A percentile compares a stretch with the other conserved stretches of the same genome.
Conservation (phyloP, 2,329 filamentous ascomycete genomes). For the Aspergillus sp. region DNA sequence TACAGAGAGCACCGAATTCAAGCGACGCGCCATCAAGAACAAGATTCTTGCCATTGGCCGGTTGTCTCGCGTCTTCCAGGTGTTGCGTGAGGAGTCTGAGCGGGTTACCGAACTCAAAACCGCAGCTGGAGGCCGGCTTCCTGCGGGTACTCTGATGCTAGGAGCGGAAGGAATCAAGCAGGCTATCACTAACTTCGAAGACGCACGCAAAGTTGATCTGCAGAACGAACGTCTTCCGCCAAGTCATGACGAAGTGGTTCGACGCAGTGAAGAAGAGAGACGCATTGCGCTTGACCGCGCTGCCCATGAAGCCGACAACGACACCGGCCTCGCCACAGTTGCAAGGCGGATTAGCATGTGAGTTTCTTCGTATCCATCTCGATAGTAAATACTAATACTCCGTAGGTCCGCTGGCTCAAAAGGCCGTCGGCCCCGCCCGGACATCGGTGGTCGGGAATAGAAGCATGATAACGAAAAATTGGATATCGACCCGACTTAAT, state of each 20-base stretch:
- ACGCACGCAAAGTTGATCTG: constrained; percentile 92
- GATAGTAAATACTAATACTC: constrained; percentile 14
- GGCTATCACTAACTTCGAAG: constrained; percentile 94
- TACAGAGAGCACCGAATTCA: constrained; percentile 86
- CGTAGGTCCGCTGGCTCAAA: constrained; percentile 42
- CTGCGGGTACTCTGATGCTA: constrained; percentile 94
- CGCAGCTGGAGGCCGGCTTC: constrained; percentile 85
- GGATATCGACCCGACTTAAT: constrained; percentile 7
- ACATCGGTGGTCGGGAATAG: constrained; percentile 26
- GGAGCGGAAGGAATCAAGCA: constrained; percentile 98
- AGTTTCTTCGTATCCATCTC: constrained; percentile 45
- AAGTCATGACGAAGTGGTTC: constrained; percentile 84
- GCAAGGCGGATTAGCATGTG: constrained; percentile 95
- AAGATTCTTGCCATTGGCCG: constrained; percentile 98
- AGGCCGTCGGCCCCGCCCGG: constrained; percentile 30
- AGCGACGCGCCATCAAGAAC: constrained; percentile 97
- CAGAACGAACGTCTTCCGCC: constrained; percentile 95
- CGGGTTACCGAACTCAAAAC: constrained; percentile 97
- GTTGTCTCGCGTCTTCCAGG: constrained; percentile 96
- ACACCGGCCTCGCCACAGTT: constrained; percentile 79
- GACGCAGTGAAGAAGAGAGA: constrained; percentile 77
- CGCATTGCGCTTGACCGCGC: constrained; percentile 83
- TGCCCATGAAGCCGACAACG: constrained; percentile 84
- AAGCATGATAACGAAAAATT: constrained; percentile 16
- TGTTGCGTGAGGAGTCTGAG: constrained; percentile 95